phyloP scores from a whole-genome alignment of 768 basidiomycete genomes.

The Galerina sulciceps region DNA sequence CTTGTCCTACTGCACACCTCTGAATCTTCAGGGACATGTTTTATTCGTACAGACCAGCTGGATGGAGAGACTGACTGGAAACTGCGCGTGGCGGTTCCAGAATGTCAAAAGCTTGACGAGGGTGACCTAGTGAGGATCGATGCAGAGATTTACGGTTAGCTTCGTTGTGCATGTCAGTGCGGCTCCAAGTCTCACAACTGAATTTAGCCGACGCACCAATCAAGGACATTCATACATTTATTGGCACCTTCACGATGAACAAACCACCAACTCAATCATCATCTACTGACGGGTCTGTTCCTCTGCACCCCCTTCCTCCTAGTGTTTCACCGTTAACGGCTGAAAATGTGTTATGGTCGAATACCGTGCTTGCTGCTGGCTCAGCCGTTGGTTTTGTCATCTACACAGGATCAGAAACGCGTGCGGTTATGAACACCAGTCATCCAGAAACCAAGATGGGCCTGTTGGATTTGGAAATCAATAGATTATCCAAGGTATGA shows the following conservation, averaged over 20 bases:
- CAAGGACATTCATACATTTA: conserved; percentile 95
- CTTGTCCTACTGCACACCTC: conserved; percentile 87
- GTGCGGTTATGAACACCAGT: conserved; percentile 98
- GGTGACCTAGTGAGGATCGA: conserved; percentile 65
- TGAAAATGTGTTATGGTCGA: conserved; percentile 96
- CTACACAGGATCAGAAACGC: conserved; percentile 93
- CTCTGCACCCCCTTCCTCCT: conserved; percentile 45
- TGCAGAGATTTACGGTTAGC: conserved; percentile 88
- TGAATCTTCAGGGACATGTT: conserved; percentile 91
- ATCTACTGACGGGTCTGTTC: conserved; percentile 34
- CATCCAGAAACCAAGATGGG: conserved; percentile 96
- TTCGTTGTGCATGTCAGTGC: not conserved
- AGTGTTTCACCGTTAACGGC: conserved; percentile 87
- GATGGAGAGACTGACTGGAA: conserved; percentile 99
- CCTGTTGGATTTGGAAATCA: conserved; percentile 91
- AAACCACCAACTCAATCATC: conserved; percentile 39
- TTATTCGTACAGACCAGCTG: conserved; percentile 96
- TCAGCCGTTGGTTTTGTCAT: conserved; percentile 91
- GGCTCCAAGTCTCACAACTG: not conserved
- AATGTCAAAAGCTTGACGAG: conserved; percentile 74
- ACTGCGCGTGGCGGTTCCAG: conserved; percentile 84
- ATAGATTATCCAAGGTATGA: conserved; percentile 91
- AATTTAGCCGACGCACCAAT: conserved; percentile 85
- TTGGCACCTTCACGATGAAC: conserved; percentile 88
- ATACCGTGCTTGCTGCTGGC: conserved; percentile 96